Conservation (phyloP, 495 filamentous ascomycete genomes). For the Penicillium bialowiezense region DNA sequence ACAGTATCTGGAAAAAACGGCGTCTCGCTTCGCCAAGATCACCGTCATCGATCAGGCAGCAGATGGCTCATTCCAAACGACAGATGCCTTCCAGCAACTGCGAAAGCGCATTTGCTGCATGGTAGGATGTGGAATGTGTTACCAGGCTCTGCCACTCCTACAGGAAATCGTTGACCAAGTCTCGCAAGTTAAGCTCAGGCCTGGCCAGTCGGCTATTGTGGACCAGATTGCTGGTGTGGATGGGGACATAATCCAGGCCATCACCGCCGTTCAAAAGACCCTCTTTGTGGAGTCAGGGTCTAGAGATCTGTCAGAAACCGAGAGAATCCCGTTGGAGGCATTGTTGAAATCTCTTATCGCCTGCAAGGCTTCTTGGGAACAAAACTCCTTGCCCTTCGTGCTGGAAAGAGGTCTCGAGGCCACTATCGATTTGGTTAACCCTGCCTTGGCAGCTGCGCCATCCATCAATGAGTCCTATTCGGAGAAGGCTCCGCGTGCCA, state of each 20-base stretch:
- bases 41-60: conserved; percentile 5
- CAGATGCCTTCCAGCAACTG: not conserved
- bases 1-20: conserved; percentile 6
- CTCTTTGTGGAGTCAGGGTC: conserved; percentile 12
- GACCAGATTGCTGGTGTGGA: conserved; percentile 27
- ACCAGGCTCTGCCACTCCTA: conserved; percentile 11
- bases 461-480: not conserved
- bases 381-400: not conserved
- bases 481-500: not conserved
- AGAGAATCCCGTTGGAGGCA: conserved; percentile 1
- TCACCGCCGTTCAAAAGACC: conserved; percentile 42
- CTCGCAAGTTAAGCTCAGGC: not conserved
- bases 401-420: conserved; percentile 14
- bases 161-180: conserved; percentile 12
- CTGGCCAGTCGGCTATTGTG: not conserved
- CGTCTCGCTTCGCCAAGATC: not conserved
- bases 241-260: conserved; percentile 41
- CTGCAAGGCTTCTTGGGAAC: conserved; percentile 1
- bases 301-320: conserved; percentile 7
- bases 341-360: conserved; percentile 3
- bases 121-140: conserved; percentile 23
- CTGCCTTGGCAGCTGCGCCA: not conserved
- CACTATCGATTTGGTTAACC: not conserved
- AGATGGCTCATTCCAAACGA: not conserved
- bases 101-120: conserved; percentile 20